Conservation (phyloP, 495 filamentous ascomycete species). For the Podospora fimiseda region DNA sequence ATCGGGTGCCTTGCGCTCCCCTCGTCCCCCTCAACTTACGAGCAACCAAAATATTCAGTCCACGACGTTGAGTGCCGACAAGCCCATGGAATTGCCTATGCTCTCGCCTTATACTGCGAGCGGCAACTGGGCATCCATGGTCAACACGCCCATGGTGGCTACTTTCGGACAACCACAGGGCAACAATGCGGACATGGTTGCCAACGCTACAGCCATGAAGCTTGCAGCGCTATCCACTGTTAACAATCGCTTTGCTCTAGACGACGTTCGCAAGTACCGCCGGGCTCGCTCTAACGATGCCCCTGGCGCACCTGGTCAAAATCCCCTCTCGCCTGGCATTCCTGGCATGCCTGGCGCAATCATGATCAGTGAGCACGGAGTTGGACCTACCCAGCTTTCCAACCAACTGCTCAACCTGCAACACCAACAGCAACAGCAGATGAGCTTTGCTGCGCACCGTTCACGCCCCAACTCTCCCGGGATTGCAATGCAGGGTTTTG, state of each 20-base stretch:
- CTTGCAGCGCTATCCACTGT: conserved; percentile 93
- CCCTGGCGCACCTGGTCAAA: conserved; percentile 40
- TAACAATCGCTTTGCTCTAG: conserved; percentile 94
- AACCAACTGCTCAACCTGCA: conserved; percentile 86
- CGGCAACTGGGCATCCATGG: conserved; percentile 97
- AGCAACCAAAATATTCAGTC: conserved; percentile 68
- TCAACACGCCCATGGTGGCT: conserved; percentile 92
- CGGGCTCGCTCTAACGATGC: conserved; percentile 86
- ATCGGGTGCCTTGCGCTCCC: conserved; percentile 76
- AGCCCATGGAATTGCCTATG: conserved; percentile 61
- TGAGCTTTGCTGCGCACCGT: conserved; percentile 69
- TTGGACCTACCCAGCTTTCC: conserved; percentile 69
- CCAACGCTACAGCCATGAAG: conserved; percentile 98
- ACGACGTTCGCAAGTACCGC: conserved; percentile 91
- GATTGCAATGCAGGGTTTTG: conserved; percentile 65
- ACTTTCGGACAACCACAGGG: conserved; percentile 60
- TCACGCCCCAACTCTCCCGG: conserved; percentile 93
- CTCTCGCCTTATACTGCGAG: conserved; percentile 84
- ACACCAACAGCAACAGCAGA: conserved; percentile 48
- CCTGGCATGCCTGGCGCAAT: conserved; percentile 56
- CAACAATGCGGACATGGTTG: conserved; percentile 86
- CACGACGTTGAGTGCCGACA: conserved; percentile 71
- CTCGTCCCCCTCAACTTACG: conserved; percentile 61
- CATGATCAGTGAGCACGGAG: conserved; percentile 89
- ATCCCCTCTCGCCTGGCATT: conserved; percentile 40